A percentile compares a stretch with the other conserved stretches of the same genome.
These are phyloP conservation scores for Solanum paucissectum DNA, from an alignment of 257 asterid genomes.

Conservation along the genomic window DNA sequence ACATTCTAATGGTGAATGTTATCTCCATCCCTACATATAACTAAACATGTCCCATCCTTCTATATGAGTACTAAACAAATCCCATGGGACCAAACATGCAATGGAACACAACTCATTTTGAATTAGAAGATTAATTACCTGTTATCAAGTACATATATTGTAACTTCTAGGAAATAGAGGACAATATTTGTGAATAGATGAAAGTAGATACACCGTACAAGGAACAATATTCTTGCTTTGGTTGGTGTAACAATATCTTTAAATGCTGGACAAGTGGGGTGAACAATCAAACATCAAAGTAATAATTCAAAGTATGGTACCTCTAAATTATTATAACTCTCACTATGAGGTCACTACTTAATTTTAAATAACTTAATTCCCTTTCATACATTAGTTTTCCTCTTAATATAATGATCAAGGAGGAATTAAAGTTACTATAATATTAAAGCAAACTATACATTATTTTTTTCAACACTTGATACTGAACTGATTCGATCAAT, in stretches of 20 bases:
- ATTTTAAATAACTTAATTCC: background rate
- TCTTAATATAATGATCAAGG: background rate
- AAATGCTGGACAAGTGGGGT: slow-evolving; percentile 4
- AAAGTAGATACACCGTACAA: background rate
- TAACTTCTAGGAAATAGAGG: background rate
- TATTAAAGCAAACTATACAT: background rate
- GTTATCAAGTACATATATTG: background rate
- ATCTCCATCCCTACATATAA: background rate
- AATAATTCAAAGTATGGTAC: background rate
- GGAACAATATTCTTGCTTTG: background rate
- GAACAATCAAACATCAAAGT: background rate
- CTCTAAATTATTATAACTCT: background rate
- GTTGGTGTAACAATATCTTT: slow-evolving; percentile 2
- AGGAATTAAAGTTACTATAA: background rate
- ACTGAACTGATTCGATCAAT: background rate
- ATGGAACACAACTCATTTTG: background rate
- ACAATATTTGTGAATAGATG: background rate
- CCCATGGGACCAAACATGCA: background rate
- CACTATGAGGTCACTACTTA: background rate
- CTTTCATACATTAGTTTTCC: background rate
- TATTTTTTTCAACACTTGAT: background rate
- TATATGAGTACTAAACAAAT: background rate
- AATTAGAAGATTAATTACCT: background rate
- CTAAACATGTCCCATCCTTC: background rate
- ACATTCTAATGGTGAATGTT: background rate